Evolutionary conservation across 768 basidiomycete genomes (phyloP).

Genomic region (Leccinum incarnatum): DNA sequence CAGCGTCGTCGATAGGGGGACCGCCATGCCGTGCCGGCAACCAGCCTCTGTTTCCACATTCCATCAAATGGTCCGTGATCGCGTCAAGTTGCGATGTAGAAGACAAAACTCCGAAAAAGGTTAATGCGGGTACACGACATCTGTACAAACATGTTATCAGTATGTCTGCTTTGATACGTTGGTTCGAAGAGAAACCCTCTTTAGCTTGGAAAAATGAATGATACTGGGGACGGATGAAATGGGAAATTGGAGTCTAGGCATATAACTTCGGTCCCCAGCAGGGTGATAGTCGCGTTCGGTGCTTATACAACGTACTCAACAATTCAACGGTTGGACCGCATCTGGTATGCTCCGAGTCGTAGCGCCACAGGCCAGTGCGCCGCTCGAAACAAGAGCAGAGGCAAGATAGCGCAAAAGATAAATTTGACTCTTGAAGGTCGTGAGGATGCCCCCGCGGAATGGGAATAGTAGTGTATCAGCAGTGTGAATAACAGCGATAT

Average conservation of each 20-base stretch:
- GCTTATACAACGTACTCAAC: background rate
- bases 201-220: no score
- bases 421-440: background rate
- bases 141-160: background rate
- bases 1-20: background rate
- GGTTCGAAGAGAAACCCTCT: background rate
- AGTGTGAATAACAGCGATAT: background rate
- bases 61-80: background rate
- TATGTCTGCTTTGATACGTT: background rate
- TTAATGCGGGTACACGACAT: background rate
- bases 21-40: background rate
- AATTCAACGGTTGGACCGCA: background rate
- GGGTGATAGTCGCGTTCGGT: background rate
- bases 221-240: background rate
- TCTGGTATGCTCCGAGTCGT: background rate
- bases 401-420: background rate
- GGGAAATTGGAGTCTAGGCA: background rate
- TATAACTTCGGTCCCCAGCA: background rate
- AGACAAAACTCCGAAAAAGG: background rate
- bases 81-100: background rate
- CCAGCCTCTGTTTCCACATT: background rate
- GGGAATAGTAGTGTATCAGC: background rate
- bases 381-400: background rate
- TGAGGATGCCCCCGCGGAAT: background rate
- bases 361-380: background rate